Conservation (phyloP, 345 rosid species). For the Eucalyptus cloeziana region DNA sequence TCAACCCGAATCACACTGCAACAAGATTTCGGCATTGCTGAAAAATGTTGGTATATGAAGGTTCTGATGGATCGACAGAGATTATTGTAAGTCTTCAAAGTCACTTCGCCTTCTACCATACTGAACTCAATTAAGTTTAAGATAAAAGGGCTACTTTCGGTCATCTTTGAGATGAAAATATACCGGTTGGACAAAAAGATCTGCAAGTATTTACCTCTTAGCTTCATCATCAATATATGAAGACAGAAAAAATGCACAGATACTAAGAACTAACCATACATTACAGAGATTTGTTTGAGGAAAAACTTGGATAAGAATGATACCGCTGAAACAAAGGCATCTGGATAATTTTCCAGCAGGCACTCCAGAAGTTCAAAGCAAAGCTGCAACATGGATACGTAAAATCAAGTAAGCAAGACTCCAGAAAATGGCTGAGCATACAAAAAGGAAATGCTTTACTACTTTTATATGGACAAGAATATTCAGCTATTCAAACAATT, state of each 20-base stretch:
- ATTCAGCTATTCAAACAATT: background rate
- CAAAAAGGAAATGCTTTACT: background rate
- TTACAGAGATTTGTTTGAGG: background rate
- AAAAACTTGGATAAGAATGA: background rate
- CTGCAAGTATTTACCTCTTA: background rate
- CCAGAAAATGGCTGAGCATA: background rate
- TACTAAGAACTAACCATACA: background rate
- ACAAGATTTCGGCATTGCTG: background rate
- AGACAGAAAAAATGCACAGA: background rate
- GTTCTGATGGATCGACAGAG: background rate
- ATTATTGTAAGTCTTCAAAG: background rate
- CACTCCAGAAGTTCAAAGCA: conserved; percentile 80
- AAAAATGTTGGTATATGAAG: background rate
- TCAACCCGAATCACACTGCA: background rate
- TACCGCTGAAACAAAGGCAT: conserved; percentile 46
- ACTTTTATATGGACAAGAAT: background rate
- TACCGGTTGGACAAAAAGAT: background rate
- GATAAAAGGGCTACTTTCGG: background rate
- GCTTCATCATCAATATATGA: background rate
- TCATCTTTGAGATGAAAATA: background rate
- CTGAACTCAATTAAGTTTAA: background rate
- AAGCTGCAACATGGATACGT: conserved; percentile 41
- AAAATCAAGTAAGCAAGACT: background rate
- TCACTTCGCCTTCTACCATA: background rate
- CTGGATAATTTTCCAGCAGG: conserved; percentile 49